phyloP scores from a whole-genome alignment of 768 basidiomycete species.

The Mycena filopes region DNA sequence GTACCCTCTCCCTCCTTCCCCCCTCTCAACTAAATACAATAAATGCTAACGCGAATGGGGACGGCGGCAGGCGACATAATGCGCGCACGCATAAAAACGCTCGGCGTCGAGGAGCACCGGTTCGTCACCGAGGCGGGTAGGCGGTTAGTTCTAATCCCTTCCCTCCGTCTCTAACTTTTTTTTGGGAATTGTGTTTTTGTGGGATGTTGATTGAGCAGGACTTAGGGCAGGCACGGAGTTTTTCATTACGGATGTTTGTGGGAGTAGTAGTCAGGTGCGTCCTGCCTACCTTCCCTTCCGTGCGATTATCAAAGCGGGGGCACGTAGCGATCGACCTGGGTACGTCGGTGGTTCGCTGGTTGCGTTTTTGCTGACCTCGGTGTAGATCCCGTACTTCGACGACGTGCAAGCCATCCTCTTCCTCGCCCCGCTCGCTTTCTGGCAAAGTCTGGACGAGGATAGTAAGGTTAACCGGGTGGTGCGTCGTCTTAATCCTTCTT shows the following conservation, averaged over 20 bases:
- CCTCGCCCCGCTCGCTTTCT: constrained; percentile 66
- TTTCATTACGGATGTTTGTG: constrained; percentile 67
- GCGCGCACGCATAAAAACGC: constrained; percentile 64
- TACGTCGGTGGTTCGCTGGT: background rate
- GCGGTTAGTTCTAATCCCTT: constrained; percentile 13
- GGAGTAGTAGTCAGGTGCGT: constrained; percentile 49
- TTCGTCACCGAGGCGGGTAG: constrained; percentile 57
- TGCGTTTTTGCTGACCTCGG: background rate
- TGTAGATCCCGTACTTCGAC: constrained; percentile 68
- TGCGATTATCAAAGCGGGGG: too few species aligned
- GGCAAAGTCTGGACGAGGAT: constrained; percentile 65
- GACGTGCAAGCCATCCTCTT: constrained; percentile 72
- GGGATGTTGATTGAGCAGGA: constrained; percentile 21
- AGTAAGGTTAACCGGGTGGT: constrained; percentile 60
- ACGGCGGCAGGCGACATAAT: constrained; percentile 56
- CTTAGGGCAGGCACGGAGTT: constrained; percentile 56
- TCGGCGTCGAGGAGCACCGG: constrained; percentile 67
- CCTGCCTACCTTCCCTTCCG: too few species aligned
- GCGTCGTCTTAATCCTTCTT: constrained; percentile 28
- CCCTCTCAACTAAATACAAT: too few species aligned
- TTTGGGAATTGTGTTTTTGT: too few species aligned
- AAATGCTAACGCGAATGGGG: too few species aligned
- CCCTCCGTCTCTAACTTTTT: too few species aligned
- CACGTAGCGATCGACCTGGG: constrained; percentile 31
- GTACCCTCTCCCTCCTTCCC: constrained; percentile 6